Evolutionary conservation across 345 rosid genomes (phyloP).

Genomic region (Salix arbutifolia): DNA sequence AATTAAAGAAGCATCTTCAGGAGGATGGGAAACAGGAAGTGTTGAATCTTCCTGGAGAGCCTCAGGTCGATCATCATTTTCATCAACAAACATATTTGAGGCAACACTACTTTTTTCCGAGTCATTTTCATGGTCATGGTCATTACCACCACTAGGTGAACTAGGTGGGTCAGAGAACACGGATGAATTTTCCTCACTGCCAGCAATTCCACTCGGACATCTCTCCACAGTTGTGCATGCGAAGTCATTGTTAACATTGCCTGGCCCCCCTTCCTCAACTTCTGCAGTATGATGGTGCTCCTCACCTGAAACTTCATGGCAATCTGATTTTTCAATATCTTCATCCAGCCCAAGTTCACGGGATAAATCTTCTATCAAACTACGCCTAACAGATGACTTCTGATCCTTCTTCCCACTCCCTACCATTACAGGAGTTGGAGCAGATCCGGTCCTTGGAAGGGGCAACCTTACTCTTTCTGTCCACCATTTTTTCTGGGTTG

Average conservation of each 20-base stretch:
- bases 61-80: slow-evolving; percentile 39
- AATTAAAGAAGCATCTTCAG: slow-evolving; percentile 31
- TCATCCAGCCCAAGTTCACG: slow-evolving; percentile 51
- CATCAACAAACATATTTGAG: slow-evolving; percentile 47
- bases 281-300: slow-evolving; percentile 21
- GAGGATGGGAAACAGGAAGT: slow-evolving; percentile 53
- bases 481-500: slow-evolving; percentile 60
- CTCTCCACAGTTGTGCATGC: slow-evolving; percentile 42
- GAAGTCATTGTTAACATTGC: slow-evolving; percentile 22
- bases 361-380: slow-evolving; percentile 71
- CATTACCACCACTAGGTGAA: slow-evolving; percentile 45
- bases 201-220: slow-evolving; percentile 33
- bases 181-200: slow-evolving; percentile 61
- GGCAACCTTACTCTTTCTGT: slow-evolving; percentile 54
- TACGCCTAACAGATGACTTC: slow-evolving; percentile 49
- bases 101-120: slow-evolving; percentile 58
- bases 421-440: slow-evolving; percentile 46
- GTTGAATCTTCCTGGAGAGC: slow-evolving; percentile 36
- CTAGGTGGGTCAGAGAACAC: slow-evolving; percentile 49
- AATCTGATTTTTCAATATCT: slow-evolving; percentile 26
- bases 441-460: slow-evolving; percentile 72
- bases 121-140: slow-evolving; percentile 64
- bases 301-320: slow-evolving; percentile 19
- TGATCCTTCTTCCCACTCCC: slow-evolving; percentile 28
- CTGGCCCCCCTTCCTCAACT: slow-evolving; percentile 30